Base-by-base conservation (phyloP, 306 rosid genomes). In the Styphnolobium japonicum region DNA sequence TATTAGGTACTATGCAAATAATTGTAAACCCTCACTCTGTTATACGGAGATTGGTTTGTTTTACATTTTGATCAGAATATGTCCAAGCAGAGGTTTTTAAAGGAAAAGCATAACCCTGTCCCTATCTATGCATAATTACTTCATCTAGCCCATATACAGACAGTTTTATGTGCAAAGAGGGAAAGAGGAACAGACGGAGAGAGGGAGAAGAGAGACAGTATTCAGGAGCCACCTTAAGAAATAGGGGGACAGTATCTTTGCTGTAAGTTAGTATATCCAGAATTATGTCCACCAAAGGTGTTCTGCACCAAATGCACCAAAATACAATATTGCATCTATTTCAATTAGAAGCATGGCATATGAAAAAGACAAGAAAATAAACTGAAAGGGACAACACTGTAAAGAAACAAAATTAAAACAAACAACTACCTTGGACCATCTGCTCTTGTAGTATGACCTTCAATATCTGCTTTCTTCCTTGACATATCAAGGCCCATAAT, bases 261-360 rank as follows among this genome's bases (percentile, higher is more conserved):
- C 68, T 79, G 89, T 94, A 94, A 57, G 94, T 89, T 70, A 94
- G 86, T 82, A 91, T 95, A 76, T 92, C 97, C 29, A 92, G 85
- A 82, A 92, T 80, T 79, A 94, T 83, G 85, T 91, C 98, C 80
- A 88, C 48, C 85, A 92, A 71, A 63, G 90, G 89, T 21, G 88
- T 89, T 84, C 98, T 94, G 95, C 81, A 83, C 68, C 81, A 76
- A 63, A 86, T 63, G 60, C 77, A 57, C 49, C 81, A 79, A 76
- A 75, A 67, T 67, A 83, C 31, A 68, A 83, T 23, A n/a, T 63
- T 33, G 27, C 52, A 34, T 7, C 14, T 27, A 23, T 15, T 43
- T 70, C 71, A 75, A 49, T 39, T 43, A 74, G 49, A 75, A 74
- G 43, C 48, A 46, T 21, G 33, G 9, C 49, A 34, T 36, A n/a